Evolutionary conservation across 257 asterid species (phyloP).

Genomic region (Jasminum sambac): DNA sequence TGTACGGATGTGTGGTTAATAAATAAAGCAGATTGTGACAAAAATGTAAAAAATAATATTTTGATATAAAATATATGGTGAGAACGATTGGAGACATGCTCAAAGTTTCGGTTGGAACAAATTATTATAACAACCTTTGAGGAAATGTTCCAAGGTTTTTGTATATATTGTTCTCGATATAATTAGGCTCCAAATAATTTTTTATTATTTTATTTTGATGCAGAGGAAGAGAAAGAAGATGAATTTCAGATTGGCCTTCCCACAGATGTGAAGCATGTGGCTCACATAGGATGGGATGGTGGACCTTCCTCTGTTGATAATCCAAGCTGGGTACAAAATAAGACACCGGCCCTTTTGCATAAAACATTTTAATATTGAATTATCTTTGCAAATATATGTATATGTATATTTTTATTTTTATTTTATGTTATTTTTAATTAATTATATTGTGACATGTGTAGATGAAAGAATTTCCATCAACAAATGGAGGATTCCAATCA

Average conservation of each 20-base stretch:
- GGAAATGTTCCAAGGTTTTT: background rate
- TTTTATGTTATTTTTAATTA: background rate
- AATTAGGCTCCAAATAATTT: background rate
- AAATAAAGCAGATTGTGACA: no score
- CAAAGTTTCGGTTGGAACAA: background rate
- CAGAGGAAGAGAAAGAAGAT: conserved; percentile 75
- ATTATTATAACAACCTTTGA: background rate
- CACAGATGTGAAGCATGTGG: conserved; percentile 97
- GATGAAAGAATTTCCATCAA: conserved; percentile 71
- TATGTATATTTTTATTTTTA: no score
- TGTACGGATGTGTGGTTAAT: no score
- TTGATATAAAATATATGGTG: no score
- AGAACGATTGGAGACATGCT: no score
- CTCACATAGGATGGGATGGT: conserved; percentile 97
- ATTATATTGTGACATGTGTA: conserved; percentile 20
- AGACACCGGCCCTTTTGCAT: background rate
- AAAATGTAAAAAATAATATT: no score
- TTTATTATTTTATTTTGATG: conserved; percentile 13
- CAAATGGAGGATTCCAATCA: conserved; percentile 47
- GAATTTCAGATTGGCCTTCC: conserved; percentile 87
- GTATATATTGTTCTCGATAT: background rate
- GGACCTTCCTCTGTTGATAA: conserved; percentile 46
- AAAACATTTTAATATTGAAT: no score
- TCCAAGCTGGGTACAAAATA: conserved; percentile 68
- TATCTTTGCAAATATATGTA: no score